Evolutionary conservation across 2,329 filamentous ascomycete species (phyloP), one percentile per base, ranked within the genome.

Genomic region (Cyclaneusma minus): DNA sequence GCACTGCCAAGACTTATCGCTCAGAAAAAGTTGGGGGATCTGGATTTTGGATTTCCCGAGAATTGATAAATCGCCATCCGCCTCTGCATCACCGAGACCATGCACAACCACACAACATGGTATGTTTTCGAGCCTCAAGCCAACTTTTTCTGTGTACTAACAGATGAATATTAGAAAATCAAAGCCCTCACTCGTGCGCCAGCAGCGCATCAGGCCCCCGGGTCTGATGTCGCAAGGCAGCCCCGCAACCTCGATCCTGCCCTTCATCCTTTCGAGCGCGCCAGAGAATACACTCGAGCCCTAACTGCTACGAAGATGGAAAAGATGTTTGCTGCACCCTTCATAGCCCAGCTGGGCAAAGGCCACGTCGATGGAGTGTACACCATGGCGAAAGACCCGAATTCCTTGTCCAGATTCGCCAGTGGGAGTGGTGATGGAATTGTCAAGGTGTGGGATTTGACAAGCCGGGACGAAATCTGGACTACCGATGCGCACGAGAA

Each of bases 301-400:
- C 58, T 81, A 34, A 80, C 83, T 68, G 85, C 85, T 14, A 83
- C 84, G 31, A 94, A 94, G 52, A 58, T 94, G 34, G 83, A 93
- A 55, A 78, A 85, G 41, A 87, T 94, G 78, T 92, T 92, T 51
- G 76, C 76, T 16, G 64, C 74, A 28, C 80, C 81, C 3, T 93
- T 93, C 45, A 56, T 98, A 22, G 80, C 68, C 1, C 82, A 94
- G 50, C 69, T 98, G 13, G 87, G 87, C 28, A 65, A 70, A 16
- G 87, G 89, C 12, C 89, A 98, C 54, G 81, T 94, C 29, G 89
- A 98, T 45, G 89, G 89, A 35, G 72, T 80, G 7, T 89, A 87
- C 50, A 69, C 69, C 18, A 70, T 89, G 50, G 76, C 78, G 32
- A 84, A 84, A 50, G 82, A 89, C 40, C 77, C 78, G 5, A 71